Conservation (phyloP, 2,329 filamentous ascomycete genomes). For the Cucurbitaria berberidis region DNA sequence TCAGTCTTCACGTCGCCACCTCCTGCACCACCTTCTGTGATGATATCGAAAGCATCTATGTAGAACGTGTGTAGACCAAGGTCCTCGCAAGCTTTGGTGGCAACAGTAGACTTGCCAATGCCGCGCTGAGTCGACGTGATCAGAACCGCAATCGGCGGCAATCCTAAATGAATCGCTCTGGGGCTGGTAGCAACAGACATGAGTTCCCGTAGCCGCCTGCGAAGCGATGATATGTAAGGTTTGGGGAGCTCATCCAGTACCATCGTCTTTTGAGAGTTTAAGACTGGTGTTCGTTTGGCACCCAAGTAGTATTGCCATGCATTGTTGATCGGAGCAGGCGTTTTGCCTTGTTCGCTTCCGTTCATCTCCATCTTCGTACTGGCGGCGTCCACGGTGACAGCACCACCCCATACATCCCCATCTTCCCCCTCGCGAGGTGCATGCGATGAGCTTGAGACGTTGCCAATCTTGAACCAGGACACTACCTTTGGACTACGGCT, state of each 20-base stretch:
- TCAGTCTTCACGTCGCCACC: conserved; percentile 94
- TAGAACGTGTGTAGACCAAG: conserved; percentile 88
- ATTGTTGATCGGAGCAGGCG: conserved; percentile 77
- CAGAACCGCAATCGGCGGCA: conserved; percentile 87
- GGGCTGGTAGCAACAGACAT: conserved; percentile 88
- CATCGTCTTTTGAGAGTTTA: conserved; percentile 64
- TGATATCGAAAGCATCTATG: conserved; percentile 90
- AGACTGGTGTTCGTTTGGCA: conserved; percentile 68
- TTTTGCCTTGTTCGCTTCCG: conserved; percentile 80
- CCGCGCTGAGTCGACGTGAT: conserved; percentile 90
- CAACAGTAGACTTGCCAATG: conserved; percentile 87
- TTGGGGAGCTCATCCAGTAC: conserved; percentile 48
- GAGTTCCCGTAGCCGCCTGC: conserved; percentile 77
- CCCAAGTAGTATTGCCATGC: conserved; percentile 92
- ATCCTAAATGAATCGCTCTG: conserved; percentile 81
- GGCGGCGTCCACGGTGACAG: conserved; percentile 83
- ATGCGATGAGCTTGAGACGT: conserved; percentile 57
- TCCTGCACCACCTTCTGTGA: conserved; percentile 87
- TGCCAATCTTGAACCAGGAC: conserved; percentile 91
- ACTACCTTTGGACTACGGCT: conserved; percentile 55
- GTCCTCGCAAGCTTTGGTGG: conserved; percentile 78
- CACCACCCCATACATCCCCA: conserved; percentile 80
- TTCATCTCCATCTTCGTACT: conserved; percentile 91
- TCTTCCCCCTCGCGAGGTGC: conserved; percentile 65
- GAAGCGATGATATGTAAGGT: conserved; percentile 53